Evolutionary conservation across 1,284 basidiomycete genomes (phyloP), one percentile per base, ranked within the genome.

Genomic region (Serendipita sp.): DNA sequence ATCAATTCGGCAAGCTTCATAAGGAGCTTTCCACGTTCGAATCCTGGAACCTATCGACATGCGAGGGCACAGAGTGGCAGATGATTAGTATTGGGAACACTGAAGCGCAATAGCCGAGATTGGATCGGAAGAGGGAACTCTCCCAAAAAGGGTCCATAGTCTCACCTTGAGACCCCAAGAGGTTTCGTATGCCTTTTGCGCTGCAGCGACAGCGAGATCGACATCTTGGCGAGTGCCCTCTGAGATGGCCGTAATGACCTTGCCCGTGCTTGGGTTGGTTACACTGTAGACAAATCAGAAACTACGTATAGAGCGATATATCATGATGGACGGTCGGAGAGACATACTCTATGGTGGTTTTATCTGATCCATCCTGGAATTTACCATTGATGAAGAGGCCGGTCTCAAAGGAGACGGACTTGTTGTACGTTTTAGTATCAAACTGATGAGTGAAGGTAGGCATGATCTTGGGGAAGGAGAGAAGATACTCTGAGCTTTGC

Each of bases 331-430:
- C 22, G 22, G 22, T 22, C 22, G 22, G 22, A 22, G 22, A 22
- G 15, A 75, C 82, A 70, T 70, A 89, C 83, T 89, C 86, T 70
- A 90, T 84, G 15, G 79, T 82, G 29, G 75, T 80, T 10, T 77
- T 74, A 64, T 83, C 79, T n/a, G 76, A 75, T n/a, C 86, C 87
- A 66, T 84, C 82, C 45, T 82, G 77, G 71, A 84, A 94, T 76
- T 94, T 74, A 72, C 87, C 87, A 74, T 84, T 78, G 76, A 95
- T 91, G 79, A 83, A 93, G 67, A 94, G 74, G 58, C 91, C 90
- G 32, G 86, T 85, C 66, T 74, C 77, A 74, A 91, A 80, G 62
- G 79, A 78, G 55, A 83, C 79, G 67, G 82, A 80, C 64, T 87
- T 88, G 75, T 87, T 87, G 83, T 76, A 90, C 67, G 76, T 70